Base-by-base conservation (phyloP, 2,329 filamentous ascomycete species). In the Didymella arachidicola region DNA sequence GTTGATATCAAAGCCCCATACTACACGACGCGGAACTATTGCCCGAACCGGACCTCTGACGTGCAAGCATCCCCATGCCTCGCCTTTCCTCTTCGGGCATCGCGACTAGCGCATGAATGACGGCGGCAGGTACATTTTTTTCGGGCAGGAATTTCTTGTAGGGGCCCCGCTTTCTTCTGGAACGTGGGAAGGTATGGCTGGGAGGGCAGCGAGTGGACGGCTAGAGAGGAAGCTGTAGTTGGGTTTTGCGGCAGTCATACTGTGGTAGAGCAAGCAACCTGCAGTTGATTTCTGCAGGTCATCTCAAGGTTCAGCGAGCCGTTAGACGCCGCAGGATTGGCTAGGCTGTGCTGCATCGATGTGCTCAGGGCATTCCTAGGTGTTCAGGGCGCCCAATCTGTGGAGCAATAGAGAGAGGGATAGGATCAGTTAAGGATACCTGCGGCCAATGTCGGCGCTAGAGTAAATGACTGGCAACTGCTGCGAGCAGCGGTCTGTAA, bases 401-500 rank as follows among this genome's bases (percentile, higher is more conserved):
- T 50, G 56, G 56, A 54, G 56, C 45, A 53, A 29, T 48, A 52
- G 29, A 48, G 47, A 34, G 48, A 39, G 34, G 22, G 22, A 16
- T n/a, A n/a, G 38, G 48, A 57, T 46, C 47, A 49, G 34, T 38
- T 27, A 53, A 47, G 38, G 48, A 49, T 44, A 18, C 43, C 16
- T 50, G 53, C 59, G 59, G 59, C 41, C 59, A 61, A 61, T 53
- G 53, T 61, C 59, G 59, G 59, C 57, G 36, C 48, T 56, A 45
- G 10, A 30, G 25, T 29, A 22, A 36, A 39, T 45, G 51, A 54
- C 50, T 50, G 56, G 56, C 51, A 54, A 54, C 50, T 51, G 51
- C 45, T 59, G 56, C 50, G 46, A 59, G 46, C 39, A 27, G 34
- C 19, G 46, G 27, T 22, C 4, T 32, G 25, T 50, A 36, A 32